A percentile compares a stretch with the other conserved stretches of the same genome.
These are phyloP conservation scores for Pseudogymnoascus sp. DNA, from an alignment of 2,329 filamentous ascomycete genomes.

Conservation along the genomic window DNA sequence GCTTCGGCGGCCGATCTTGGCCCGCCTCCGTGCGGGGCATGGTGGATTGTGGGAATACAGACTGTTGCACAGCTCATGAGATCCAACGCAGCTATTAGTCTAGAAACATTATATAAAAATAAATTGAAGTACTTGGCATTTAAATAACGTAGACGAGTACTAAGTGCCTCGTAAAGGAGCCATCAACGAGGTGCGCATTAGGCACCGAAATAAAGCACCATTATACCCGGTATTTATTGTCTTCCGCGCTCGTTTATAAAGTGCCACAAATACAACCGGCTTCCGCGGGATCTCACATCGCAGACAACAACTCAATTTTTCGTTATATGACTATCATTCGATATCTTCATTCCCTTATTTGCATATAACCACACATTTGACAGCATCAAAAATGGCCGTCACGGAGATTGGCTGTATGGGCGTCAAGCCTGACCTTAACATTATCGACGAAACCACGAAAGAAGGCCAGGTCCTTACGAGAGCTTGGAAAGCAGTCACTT, in stretches of 20 bases:
- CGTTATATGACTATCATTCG: neutral
- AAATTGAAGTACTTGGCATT: neutral
- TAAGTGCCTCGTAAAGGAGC: neutral
- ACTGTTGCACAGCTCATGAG: neutral
- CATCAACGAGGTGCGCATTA: neutral
- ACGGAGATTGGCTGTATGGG: conserved; percentile 22
- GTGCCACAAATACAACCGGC: neutral
- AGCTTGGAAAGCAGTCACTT: conserved; percentile 15
- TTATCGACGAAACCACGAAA: conserved; percentile 19
- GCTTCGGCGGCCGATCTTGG: neutral
- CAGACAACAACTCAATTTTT: too few relatives aligned
- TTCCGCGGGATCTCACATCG: neutral
- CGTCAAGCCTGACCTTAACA: conserved; percentile 18
- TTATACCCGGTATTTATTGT: neutral
- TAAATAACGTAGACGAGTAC: neutral
- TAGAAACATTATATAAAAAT: neutral
- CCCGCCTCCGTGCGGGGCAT: neutral
- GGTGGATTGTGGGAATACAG: neutral
- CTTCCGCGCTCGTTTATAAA: neutral
- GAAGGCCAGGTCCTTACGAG: conserved; percentile 17
- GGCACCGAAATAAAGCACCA: neutral
- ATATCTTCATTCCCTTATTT: too few relatives aligned
- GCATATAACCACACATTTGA: neutral
- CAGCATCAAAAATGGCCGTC: conserved; percentile 13
- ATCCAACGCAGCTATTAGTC: neutral